These are phyloP conservation scores for Xylariaceae sp. DNA, from an alignment of 2,329 filamentous ascomycete genomes.

Conservation along the genomic window DNA sequence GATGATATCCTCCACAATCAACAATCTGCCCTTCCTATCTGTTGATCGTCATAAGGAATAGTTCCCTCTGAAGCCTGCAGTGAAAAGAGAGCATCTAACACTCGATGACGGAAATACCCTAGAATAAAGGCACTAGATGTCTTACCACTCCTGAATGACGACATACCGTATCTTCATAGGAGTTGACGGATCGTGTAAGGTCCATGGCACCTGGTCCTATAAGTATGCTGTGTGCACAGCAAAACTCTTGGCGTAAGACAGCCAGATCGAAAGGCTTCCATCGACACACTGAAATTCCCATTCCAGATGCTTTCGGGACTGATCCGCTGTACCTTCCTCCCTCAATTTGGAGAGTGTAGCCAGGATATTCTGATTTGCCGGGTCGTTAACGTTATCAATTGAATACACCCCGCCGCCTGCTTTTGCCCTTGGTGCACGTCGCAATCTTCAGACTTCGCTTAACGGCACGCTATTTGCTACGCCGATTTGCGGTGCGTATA, in stretches of 20 bases:
- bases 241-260: not conserved
- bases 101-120: not conserved
- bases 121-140: not conserved
- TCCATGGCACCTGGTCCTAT: not conserved
- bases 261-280: not conserved
- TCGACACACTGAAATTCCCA: not conserved
- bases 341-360: not conserved
- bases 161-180: not conserved
- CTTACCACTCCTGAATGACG: not conserved
- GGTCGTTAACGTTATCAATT: not conserved
- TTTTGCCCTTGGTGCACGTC: not conserved
- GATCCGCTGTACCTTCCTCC: not conserved
- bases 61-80: no score
- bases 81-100: not conserved
- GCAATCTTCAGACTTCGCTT: not conserved
- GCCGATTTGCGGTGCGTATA: no score
- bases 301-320: not conserved
- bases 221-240: not conserved
- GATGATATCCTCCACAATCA: not conserved
- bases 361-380: not conserved
- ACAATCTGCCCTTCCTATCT: not conserved
- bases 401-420: not conserved
- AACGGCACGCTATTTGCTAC: no score
- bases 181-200: not conserved
- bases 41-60: no score